Evolutionary conservation across 179 eudicot genomes (phyloP), one percentile per base, ranked within the genome.

Genomic region (Corrigiola litoralis): DNA sequence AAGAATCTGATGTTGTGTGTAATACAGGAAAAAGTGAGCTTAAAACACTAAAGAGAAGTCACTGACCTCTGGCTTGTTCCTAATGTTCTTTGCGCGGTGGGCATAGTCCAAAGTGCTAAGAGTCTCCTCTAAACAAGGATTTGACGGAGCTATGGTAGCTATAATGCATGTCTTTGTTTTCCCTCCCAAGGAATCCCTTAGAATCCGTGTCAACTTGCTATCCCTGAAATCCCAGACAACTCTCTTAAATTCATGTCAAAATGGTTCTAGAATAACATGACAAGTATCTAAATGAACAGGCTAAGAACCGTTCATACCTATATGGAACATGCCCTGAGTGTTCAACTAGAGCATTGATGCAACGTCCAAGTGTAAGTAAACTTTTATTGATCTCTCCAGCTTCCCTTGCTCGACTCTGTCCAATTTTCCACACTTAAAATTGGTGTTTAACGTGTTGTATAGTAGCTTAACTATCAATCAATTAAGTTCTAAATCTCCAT

Each of bases 341-440:
- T 75, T 95, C 99, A 75, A 88, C 95, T 62, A 95, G 75, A 59
- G 96, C 84, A 72, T 95, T 95, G 73, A 95, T 95, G 69, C 90
- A 92, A 65, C 97, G 95, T 60, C 99, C 99, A 55, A 95, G 90
- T 32, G 97, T 95, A 41, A 95, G 90, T 71, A 91, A 84, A 73
- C 99, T 91, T 81, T 95, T 95, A 72, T 95, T 95, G 44, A 91
- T 90, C 79, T 88, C 97, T 55, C 99, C 99, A 33, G 95, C 99
- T 91, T 88, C 96, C 84, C 92, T 81, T 47, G 97, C 99, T 77
- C 97, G 82, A 23, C 88, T 84, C 99, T 95, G 80, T 58, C 63
- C 50, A 63, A 60, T 63, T 36, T 41, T 42, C 40, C 42, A 63
- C 27, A 58, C 20, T 46, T 65, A 44, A 70, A 16, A 28, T 33